Evolutionary conservation across 2,329 filamentous ascomycete genomes (phyloP), one percentile per base, ranked within the genome.

Genomic region (Aspergillus versicolor): DNA sequence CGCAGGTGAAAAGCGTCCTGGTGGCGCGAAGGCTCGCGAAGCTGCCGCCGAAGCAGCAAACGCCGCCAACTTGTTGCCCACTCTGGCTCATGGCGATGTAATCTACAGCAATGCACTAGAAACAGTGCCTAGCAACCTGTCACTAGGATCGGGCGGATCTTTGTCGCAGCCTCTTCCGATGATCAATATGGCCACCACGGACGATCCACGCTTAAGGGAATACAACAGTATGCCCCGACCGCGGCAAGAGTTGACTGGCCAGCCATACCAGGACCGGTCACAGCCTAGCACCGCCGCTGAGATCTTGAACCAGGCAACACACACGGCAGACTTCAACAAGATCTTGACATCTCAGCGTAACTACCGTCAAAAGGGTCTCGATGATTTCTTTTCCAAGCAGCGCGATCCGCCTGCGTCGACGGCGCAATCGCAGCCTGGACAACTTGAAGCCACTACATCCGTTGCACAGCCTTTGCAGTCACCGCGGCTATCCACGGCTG

Each of bases 1-100:
- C 50, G 94, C 94, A 4, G 94, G 94, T 41, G 94, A 99, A 77
- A 97, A 99, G 80, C 84, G 94, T 62, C 94, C 94, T 5, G 94
- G 94, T 53, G 92, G 90, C 40, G 87, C 91, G 57, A 96, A 95
- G 78, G 89, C 90, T 60, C 84, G 93, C 69, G 91, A 96, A 77
- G 88, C 90, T 43, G 88, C 88, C 17, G 86, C 88, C 52, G 88
- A 89, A 51, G 78, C 86, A 67, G 82, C 83, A 32, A 80, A 74
- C 65, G 84, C 84, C 65, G 84, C 84, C 48, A 83, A 83, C 59
- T 60, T 80, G 52, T 70, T 81, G 17, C 79, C 89, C 52, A 83
- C 86, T 52, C 82, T 88, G 53, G 85, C 88, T 30, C 91, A 94
- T 69, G 88, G 89, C 53, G 90, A 96, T 75, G 91, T 96, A 68